phyloP scores from a whole-genome alignment of 2,329 filamentous ascomycete genomes.

The Cladosporium sp. region DNA sequence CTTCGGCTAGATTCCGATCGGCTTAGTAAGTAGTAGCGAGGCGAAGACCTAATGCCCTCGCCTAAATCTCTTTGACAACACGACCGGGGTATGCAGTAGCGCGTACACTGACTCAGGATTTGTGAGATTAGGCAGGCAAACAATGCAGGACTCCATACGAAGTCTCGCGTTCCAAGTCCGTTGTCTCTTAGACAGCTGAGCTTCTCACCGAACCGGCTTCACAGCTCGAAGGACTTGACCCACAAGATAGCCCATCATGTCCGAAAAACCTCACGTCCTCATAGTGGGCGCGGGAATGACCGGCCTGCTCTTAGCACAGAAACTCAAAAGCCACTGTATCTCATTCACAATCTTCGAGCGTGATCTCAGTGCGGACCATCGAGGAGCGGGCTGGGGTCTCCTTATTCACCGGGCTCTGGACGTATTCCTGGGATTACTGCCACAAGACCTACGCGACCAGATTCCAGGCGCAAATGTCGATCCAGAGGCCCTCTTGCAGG shows the following conservation, averaged over 20 bases:
- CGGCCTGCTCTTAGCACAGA: slow-evolving; percentile 18
- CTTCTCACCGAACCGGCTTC: too few species aligned
- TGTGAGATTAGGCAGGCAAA: too few species aligned
- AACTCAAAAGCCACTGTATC: slow-evolving; percentile 14
- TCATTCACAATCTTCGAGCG: slow-evolving; percentile 19
- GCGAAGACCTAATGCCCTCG: not conserved
- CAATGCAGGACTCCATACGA: too few species aligned
- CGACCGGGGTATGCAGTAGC: not conserved
- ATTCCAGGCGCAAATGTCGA: slow-evolving; percentile 53
- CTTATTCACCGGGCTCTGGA: slow-evolving; percentile 61
- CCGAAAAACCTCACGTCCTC: slow-evolving; percentile 11
- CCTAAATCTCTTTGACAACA: not conserved
- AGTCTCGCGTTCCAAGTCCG: too few species aligned
- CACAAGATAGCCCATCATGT: not conserved
- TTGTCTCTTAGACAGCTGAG: too few species aligned
- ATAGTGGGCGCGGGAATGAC: slow-evolving; percentile 20
- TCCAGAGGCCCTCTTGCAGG: slow-evolving; percentile 42
- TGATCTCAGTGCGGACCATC: slow-evolving; percentile 8
- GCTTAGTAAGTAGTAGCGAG: not conserved
- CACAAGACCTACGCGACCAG: slow-evolving; percentile 41
- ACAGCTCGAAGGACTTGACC: too few species aligned
- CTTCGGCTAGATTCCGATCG: not conserved
- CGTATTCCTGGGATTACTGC: slow-evolving; percentile 49
- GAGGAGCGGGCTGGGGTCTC: slow-evolving; percentile 50
- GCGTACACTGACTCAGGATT: not conserved